Evolutionary conservation across 768 basidiomycete genomes (phyloP).

Genomic region (Antrodiella citrinella): DNA sequence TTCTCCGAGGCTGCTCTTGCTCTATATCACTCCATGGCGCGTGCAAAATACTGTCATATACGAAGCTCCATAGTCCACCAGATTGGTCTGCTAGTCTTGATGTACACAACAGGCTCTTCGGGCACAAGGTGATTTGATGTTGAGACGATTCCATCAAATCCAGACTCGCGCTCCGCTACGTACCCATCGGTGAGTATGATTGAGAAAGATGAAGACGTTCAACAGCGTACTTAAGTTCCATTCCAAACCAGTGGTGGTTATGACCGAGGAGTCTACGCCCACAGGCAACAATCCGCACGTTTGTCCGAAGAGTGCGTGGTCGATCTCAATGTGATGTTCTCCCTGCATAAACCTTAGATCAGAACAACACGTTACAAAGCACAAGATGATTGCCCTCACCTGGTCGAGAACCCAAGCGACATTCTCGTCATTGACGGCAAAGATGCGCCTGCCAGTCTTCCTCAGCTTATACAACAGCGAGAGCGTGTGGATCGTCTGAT

Average conservation of each 20-base stretch:
- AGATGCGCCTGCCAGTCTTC: conserved; percentile 46
- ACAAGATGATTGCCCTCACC: conserved; percentile 29
- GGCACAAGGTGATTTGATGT: conserved; percentile 90
- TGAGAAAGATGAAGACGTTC: background rate
- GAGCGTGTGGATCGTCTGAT: conserved; percentile 89
- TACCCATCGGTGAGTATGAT: background rate
- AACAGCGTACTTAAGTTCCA: conserved; percentile 76
- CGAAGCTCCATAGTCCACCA: conserved; percentile 82
- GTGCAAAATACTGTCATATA: background rate
- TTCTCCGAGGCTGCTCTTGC: no score
- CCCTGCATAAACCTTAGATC: conserved; percentile 45
- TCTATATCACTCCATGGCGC: no score
- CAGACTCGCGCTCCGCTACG: conserved; percentile 56
- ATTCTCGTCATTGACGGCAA: conserved; percentile 83
- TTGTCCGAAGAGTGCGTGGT: conserved; percentile 66
- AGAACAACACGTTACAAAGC: background rate
- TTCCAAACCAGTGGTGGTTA: conserved; percentile 77
- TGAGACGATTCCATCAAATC: conserved; percentile 79
- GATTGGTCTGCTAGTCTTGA: conserved; percentile 76
- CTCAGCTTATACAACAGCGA: conserved; percentile 80
- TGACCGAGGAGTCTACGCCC: conserved; percentile 64
- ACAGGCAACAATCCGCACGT: conserved; percentile 96
- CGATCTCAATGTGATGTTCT: conserved; percentile 68
- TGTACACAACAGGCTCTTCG: conserved; percentile 50
- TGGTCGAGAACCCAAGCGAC: conserved; percentile 82